phyloP scores from a whole-genome alignment of 1,139 yeast species.

The Lodderomyces beijingensis region DNA sequence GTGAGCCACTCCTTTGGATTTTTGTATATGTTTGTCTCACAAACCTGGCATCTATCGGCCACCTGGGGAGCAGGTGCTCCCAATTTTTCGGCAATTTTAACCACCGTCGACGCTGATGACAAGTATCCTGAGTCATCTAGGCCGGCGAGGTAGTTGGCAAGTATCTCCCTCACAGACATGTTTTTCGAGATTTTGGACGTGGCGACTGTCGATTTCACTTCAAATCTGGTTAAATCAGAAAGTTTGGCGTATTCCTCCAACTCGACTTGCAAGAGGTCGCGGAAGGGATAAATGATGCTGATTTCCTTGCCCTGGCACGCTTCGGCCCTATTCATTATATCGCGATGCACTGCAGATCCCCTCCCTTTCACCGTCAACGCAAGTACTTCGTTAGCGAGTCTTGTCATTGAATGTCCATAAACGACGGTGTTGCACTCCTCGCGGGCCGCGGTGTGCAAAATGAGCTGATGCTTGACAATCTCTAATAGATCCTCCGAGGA shows the following conservation, averaged over 20 bases:
- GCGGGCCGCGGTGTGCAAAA: constrained; percentile 44
- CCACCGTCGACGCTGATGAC: constrained; percentile 90
- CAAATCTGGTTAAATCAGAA: constrained; percentile 23
- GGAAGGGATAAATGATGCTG: constrained; percentile 60
- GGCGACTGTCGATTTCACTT: constrained; percentile 11
- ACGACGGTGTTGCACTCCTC: constrained; percentile 52
- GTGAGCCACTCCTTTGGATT: constrained; percentile 68
- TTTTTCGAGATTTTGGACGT: constrained; percentile 49
- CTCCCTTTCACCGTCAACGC: constrained; percentile 87
- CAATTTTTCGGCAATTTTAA: constrained; percentile 80
- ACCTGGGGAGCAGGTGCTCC: constrained; percentile 41
- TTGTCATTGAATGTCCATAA: constrained; percentile 79
- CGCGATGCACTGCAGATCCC: constrained; percentile 60
- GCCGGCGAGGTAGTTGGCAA: constrained; percentile 65
- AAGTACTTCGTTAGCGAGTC: constrained; percentile 73
- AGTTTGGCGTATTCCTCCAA: constrained; percentile 49
- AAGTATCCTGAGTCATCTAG: constrained; percentile 78
- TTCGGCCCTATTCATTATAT: constrained; percentile 44
- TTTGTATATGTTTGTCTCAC: constrained; percentile 47
- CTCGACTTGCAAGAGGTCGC: constrained; percentile 71
- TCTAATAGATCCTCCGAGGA: constrained; percentile 59
- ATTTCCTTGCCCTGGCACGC: constrained; percentile 26
- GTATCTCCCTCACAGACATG: constrained; percentile 77
- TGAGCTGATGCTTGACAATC: constrained; percentile 45
- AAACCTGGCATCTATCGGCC: constrained; percentile 41